Evolutionary conservation across 768 basidiomycete genomes (phyloP).

Genomic region (Phaffia tasmanica): DNA sequence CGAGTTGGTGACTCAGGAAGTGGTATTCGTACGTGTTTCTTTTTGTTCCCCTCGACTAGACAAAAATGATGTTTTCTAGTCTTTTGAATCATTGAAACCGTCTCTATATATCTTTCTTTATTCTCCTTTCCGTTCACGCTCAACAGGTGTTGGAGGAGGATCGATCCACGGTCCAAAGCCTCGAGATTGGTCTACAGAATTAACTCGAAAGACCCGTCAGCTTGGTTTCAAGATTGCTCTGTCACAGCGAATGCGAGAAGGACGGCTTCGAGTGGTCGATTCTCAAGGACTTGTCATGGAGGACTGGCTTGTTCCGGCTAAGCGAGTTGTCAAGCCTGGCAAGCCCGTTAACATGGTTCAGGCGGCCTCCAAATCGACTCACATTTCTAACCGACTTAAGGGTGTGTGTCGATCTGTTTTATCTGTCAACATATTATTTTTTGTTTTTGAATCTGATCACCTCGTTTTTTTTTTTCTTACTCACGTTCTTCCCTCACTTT

Average conservation of each 20-base stretch:
- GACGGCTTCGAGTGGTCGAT: slow-evolving; percentile 60
- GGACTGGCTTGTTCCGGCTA: background rate
- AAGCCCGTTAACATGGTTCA: background rate
- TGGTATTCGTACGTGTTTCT: slow-evolving; percentile 34
- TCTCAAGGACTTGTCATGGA: slow-evolving; percentile 23
- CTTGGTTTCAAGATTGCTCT: slow-evolving; percentile 89
- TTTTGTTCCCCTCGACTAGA: background rate
- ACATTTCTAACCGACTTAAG: slow-evolving; percentile 1
- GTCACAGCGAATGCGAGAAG: slow-evolving; percentile 67
- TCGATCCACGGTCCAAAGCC: slow-evolving; percentile 79
- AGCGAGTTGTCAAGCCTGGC: no score
- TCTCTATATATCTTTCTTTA: background rate
- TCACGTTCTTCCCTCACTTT: background rate
- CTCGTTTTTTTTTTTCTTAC: background rate
- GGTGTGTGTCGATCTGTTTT: slow-evolving; percentile 4
- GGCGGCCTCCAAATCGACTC: background rate
- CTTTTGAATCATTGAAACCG: background rate
- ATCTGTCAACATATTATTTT: background rate
- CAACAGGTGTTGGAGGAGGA: slow-evolving; percentile 66
- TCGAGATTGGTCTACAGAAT: slow-evolving; percentile 78
- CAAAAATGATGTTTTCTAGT: no score
- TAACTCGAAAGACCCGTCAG: slow-evolving; percentile 82
- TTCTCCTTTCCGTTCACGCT: background rate
- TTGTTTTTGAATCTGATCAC: background rate
- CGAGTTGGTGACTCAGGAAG: slow-evolving; percentile 73